Evolutionary conservation across 1,284 basidiomycete genomes (phyloP).

Genomic region (Blastosporella zonata): DNA sequence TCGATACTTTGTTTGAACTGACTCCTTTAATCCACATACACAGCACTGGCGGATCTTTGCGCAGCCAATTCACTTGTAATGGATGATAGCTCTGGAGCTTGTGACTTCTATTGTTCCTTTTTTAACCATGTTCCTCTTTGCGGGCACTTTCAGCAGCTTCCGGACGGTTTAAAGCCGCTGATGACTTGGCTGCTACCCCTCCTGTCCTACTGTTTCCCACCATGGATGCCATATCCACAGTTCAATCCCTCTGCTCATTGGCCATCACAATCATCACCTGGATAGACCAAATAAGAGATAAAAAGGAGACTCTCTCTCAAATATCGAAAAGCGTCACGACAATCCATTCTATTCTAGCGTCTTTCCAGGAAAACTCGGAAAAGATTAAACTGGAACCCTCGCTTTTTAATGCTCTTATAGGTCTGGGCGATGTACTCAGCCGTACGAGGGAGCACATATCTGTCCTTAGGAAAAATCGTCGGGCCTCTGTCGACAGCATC

Average conservation of each 20-base stretch:
- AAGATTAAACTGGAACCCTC: slow-evolving; percentile 16
- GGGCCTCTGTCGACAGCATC: slow-evolving; percentile 7
- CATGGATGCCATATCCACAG: slow-evolving; percentile 19
- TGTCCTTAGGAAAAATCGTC: slow-evolving; percentile 9
- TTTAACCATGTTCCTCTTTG: neutral
- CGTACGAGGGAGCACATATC: slow-evolving; percentile 19
- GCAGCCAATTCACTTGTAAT: slow-evolving; percentile 1
- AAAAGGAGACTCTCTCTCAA: slow-evolving; percentile 13
- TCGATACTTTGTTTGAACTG: no score
- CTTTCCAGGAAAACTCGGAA: slow-evolving; percentile 11
- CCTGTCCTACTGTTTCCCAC: neutral
- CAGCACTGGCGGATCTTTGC: slow-evolving; percentile 4
- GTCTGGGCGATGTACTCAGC: slow-evolving; percentile 18
- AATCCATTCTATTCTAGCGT: slow-evolving; percentile 16
- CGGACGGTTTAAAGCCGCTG: neutral
- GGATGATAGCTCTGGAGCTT: neutral
- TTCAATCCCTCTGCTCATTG: slow-evolving; percentile 19
- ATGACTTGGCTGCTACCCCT: no score
- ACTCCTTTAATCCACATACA: no score
- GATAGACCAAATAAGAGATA: slow-evolving; percentile 19
- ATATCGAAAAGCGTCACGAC: slow-evolving; percentile 15
- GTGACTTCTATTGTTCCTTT: neutral
- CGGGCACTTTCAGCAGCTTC: neutral
- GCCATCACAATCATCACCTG: slow-evolving; percentile 16
- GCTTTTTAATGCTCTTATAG: slow-evolving; percentile 17